Evolutionary conservation across 371 early-diverging fungal species (phyloP), one percentile per base, ranked within the genome.

Genomic region (Cokeromyces recurvatus): DNA sequence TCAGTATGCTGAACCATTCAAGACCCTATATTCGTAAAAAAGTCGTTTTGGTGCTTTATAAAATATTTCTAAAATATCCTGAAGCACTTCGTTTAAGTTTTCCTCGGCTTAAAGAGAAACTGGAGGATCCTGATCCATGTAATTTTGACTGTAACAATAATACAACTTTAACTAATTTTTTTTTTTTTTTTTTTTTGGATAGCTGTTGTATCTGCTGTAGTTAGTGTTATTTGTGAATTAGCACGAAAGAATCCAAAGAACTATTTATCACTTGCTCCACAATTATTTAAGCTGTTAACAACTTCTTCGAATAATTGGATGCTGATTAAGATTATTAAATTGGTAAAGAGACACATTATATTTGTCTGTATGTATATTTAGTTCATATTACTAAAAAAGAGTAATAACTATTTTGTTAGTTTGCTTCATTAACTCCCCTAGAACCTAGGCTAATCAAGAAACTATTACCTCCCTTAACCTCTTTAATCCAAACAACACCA

Each of bases 301-400:
- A 84, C 87, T 11, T 87, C 91, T 4, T 71, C 80, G 11, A 96
- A 95, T 65, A 95, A 95, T 67, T 97, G 97, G 98, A 94, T 95
- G 90, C 78, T 94, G 20, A 96, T 97, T 68, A 97, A 97, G 59
- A 90, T 96, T 21, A 91, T 95, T 53, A 97, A 97, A 66, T 69
- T 97, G 72, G 92, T 89, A 78, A 49, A 66, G 37, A 36, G 14
- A 17, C n/a, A n/a, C n/a, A n/a, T n/a, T n/a, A n/a, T n/a, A n/a
- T n/a, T n/a, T 9, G 11, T 23, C 2, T 12, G 9, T n/a, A 14
- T 5, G 14, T 12, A 9, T 38, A 23, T 36, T 8, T 2, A 5
- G 25, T 38, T 4, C 3, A 16, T n/a, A 19, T 15, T 6, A n/a
- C 1, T 20, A 8, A 19, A 2, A 31, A 7, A 31, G 17, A 3